Conservation (phyloP, 2,329 filamentous ascomycete genomes). For the Lachnellula suecica region DNA sequence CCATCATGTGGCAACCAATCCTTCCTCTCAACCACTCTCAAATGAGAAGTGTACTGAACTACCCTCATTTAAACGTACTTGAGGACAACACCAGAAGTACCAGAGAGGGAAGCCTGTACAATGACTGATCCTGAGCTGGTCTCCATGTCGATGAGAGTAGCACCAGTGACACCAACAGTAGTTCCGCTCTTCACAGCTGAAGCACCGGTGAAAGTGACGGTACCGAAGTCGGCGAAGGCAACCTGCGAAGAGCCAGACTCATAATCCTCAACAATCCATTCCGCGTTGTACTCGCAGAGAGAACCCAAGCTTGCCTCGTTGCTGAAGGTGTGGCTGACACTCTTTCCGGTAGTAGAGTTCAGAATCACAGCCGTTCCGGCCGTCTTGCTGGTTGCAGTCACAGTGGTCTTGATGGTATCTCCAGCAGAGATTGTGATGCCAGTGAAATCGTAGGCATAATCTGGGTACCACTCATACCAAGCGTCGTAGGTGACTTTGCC, state of each 20-base stretch:
- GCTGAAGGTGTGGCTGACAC: slow-evolving; percentile 42
- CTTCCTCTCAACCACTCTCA: neutral
- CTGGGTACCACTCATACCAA: slow-evolving; percentile 63
- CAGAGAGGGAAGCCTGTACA: slow-evolving; percentile 17
- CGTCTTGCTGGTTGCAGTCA: slow-evolving; percentile 43
- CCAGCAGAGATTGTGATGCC: slow-evolving; percentile 44
- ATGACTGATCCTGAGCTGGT: slow-evolving; percentile 35
- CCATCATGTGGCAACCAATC: neutral
- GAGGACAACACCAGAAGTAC: slow-evolving; percentile 15
- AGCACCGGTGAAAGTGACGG: slow-evolving; percentile 43
- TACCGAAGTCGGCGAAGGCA: slow-evolving; percentile 46
- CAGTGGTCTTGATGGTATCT: slow-evolving; percentile 41
- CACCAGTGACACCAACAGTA: slow-evolving; percentile 33
- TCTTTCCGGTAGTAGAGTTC: slow-evolving; percentile 45
- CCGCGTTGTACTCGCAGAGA: slow-evolving; percentile 46
- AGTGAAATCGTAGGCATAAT: slow-evolving; percentile 52
- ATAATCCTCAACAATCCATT: slow-evolving; percentile 55
- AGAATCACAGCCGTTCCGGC: slow-evolving; percentile 43
- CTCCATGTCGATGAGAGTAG: slow-evolving; percentile 42
- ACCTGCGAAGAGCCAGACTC: slow-evolving; percentile 41
- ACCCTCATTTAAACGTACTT: slow-evolving; percentile 16
- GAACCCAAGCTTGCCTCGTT: slow-evolving; percentile 32
- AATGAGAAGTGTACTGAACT: neutral
- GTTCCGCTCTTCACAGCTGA: slow-evolving; percentile 33
- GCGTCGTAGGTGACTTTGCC: slow-evolving; percentile 46